Evolutionary conservation across 192 early-diverging fungal genomes (phyloP), one percentile per base, ranked within the genome.

Genomic region (Piromyces sp.): DNA sequence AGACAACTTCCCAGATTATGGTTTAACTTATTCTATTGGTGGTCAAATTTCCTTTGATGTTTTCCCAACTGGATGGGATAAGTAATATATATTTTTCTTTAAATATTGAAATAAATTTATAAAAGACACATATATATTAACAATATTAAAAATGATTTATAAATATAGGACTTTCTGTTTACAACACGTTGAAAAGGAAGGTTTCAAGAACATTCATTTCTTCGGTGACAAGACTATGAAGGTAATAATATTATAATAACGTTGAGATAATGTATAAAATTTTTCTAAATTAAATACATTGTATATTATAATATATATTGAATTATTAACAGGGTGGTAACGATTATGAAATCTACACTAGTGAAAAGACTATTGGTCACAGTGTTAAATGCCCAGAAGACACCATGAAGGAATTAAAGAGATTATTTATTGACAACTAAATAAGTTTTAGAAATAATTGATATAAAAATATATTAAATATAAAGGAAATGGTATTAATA

Each of bases 41-140:
- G 96, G 97, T 13, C 96, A 99, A 88, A 99, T 99, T 86, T 98
- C 96, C 13, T 97, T 99, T 82, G 97, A 99, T 86, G 96, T 99
- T 16, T 97, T 99, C 90, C 97, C 97, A 79, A 92, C 91, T 80
- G 97, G 97, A 42, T 99, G 97, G 97, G 97, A 99, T 87, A 99
- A 99, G 92, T 85, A 82, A 33, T 6, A 33, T 33, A 33, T 6
- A 6, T 33, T 33, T 33, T 33, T 33, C 31, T 33, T 33, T 33
- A 33, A 33, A 33, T 33, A n/a, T n/a, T n/a, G n/a, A n/a, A n/a
- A n/a, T n/a, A n/a, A n/a, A n/a, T n/a, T n/a, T n/a, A n/a, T n/a
- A n/a, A n/a, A n/a, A n/a, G n/a, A n/a, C n/a, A n/a, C n/a, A n/a
- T n/a, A n/a, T n/a, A n/a, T n/a, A n/a, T n/a, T n/a, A n/a, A n/a